Base-by-base conservation (phyloP, 2,329 filamentous ascomycete genomes). In the Curvularia hawaiiensis region DNA sequence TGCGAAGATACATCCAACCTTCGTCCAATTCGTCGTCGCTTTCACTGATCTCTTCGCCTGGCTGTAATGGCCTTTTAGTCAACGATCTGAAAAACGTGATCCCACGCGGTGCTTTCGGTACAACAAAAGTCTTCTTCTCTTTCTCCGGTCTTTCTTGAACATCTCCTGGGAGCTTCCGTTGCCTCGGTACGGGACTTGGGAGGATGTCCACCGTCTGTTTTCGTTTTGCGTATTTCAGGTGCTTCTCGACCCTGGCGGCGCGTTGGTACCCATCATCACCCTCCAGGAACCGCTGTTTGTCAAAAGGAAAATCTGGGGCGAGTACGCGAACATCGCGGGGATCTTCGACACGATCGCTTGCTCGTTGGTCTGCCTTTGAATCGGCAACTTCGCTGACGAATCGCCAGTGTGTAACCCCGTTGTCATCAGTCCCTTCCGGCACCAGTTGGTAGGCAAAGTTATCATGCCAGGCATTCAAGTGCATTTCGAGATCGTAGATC, bases 11-110 rank as follows among this genome's bases (percentile, higher is more conserved):
- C 6, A 79, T 55, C 76, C 79, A 80, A 2, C 55, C 56, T 26
- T 74, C 70, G 41, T 79, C 77, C 0, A 74, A 58, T 6, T 79
- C 78, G 43, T 79, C 76, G 28, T 81, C 79, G 60, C 78, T 80
- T 53, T 81, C 79, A 46, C 72, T 77, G 16, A 80, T 61, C 4
- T 61, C 44, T 48, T 79, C 77, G 8, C 75, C 78, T 33, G 74
- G 67, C 8, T 61, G 47, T 2, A 82, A 60, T 2, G 66, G 67
- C 10, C 77, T 68, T 59, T 80, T 81, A 1, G 75, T 75, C 2
- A 66, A 61, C 11, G 72, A 70, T n/a, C 78, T 70, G 58, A 78
- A 80, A 55, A 80, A 78, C 0, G 65, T 70, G 12, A 79, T 62
- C 1, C 69, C 69, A 1, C 31, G 20, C 0, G 71, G 68, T 0